Conservation (phyloP, 345 rosid genomes). For the Boechera retrofracta region DNA sequence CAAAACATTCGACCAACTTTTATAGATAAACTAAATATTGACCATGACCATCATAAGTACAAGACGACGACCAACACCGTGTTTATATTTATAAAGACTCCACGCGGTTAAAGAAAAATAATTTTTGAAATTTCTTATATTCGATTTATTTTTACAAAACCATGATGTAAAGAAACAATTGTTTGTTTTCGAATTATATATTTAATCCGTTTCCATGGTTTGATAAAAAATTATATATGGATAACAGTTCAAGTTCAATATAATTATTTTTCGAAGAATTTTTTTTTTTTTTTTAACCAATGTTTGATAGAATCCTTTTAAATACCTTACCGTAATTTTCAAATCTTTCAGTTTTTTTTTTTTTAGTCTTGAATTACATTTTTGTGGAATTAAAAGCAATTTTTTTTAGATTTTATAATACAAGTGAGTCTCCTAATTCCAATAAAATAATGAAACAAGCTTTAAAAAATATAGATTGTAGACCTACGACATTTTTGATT, state of each 20-base stretch:
- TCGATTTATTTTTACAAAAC: no score
- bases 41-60: slow-evolving; percentile 7
- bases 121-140: no score
- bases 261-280: no score
- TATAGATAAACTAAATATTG: background rate
- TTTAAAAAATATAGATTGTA: background rate
- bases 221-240: no score
- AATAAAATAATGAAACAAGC: background rate
- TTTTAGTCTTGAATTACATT: background rate
- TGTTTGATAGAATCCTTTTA: background rate
- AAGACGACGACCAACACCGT: background rate
- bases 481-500: background rate
- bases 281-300: no score
- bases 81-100: background rate
- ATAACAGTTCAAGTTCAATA: no score
- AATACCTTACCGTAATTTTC: background rate
- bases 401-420: no score
- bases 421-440: background rate
- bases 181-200: no score
- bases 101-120: background rate
- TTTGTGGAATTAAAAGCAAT: background rate
- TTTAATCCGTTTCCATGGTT: no score
- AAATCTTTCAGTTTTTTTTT: no score
- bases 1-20: slow-evolving; percentile 1
- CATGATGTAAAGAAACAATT: no score